Percentiles rank a stretch among this genome's conserved stretches.
Conservation (phyloP, 441 rosid species). For the Corymbia calophylla region DNA sequence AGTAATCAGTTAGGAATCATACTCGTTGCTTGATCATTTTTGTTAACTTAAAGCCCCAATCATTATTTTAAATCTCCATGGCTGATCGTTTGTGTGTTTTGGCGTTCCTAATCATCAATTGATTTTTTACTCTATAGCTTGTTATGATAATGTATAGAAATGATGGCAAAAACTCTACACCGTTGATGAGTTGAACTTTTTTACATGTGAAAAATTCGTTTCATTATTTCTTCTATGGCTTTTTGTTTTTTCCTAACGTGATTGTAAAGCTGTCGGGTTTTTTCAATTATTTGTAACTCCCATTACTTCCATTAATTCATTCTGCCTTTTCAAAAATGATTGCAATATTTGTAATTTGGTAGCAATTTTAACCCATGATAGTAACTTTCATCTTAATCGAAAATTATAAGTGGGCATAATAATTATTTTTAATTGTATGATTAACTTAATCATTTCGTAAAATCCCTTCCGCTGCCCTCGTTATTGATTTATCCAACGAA, state of each 20-base stretch:
- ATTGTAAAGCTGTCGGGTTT: fast-evolving
- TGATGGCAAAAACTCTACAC: fast-evolving
- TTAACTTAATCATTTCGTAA: background rate
- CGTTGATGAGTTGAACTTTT: background rate
- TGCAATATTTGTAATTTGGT: background rate
- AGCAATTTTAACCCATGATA: background rate
- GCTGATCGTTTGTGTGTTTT: fast-evolving
- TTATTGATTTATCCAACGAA: background rate
- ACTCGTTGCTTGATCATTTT: background rate
- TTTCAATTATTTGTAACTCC: background rate
- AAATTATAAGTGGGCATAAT: background rate
- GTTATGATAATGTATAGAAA: fast-evolving
- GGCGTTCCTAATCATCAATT: background rate
- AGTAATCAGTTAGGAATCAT: no score
- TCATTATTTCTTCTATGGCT: background rate
- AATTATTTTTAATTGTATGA: background rate
- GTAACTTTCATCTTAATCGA: background rate
- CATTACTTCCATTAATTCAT: background rate
- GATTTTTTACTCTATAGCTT: background rate
- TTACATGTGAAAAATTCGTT: fast-evolving
- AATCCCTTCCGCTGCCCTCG: background rate
- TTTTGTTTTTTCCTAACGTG: fast-evolving
- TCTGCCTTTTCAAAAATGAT: fast-evolving
- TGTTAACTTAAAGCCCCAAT: background rate
- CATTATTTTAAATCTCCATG: background rate